phyloP scores from a whole-genome alignment of 768 basidiomycete species.

The Lactarius tabidus region DNA sequence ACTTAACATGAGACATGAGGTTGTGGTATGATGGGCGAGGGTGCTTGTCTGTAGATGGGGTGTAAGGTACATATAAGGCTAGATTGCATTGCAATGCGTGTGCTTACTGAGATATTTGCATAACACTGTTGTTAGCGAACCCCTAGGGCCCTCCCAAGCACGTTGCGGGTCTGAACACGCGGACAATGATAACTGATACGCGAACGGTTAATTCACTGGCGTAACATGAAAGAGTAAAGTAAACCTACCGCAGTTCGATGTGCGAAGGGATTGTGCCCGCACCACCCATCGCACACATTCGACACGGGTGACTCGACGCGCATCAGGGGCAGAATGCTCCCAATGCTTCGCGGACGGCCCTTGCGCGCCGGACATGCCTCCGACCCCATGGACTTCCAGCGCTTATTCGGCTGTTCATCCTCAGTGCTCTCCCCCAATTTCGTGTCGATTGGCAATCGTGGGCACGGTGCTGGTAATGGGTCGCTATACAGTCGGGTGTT shows the following conservation, averaged over 20 bases:
- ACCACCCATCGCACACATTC: constrained; percentile 24
- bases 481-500: neutral
- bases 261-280: neutral
- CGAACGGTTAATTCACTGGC: neutral
- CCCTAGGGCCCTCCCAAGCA: constrained; percentile 24
- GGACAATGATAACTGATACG: constrained; percentile 16
- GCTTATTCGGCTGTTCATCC: neutral
- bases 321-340: neutral
- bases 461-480: neutral
- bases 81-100: neutral
- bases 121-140: constrained; percentile 22
- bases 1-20: constrained; percentile 1
- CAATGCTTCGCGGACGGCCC: neutral
- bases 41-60: neutral
- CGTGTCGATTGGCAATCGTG: neutral
- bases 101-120: neutral
- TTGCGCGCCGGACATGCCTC: neutral
- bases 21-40: neutral
- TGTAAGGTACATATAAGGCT: neutral
- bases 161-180: constrained; percentile 25
- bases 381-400: neutral
- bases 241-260: neutral
- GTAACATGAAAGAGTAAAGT: neutral
- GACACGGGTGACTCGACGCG: constrained; percentile 21
- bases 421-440: neutral